phyloP scores from a whole-genome alignment of 768 basidiomycete genomes.

The Suillus fuscotomentosus region DNA sequence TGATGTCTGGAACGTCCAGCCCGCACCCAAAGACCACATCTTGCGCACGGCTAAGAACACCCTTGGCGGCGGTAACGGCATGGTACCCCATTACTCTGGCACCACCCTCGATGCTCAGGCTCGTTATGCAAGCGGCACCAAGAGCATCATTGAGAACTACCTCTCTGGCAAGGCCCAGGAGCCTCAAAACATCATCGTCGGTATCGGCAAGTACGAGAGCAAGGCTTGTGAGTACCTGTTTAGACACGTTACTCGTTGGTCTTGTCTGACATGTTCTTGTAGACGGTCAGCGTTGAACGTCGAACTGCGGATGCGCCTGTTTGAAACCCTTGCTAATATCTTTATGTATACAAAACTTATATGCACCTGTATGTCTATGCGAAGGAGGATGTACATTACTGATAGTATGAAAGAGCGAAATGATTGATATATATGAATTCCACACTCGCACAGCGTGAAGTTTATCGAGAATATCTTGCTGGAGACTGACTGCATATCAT shows the following conservation, averaged over 20 bases:
- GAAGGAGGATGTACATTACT: not conserved
- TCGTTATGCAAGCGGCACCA: slow-evolving; percentile 76
- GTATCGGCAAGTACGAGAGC: slow-evolving; percentile 53
- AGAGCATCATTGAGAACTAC: slow-evolving; percentile 72
- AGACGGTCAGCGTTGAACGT: slow-evolving; percentile 13
- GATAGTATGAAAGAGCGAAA: not conserved
- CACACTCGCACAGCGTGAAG: too few species aligned
- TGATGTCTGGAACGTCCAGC: slow-evolving; percentile 88
- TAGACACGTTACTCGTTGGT: not conserved
- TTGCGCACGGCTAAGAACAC: slow-evolving; percentile 85
- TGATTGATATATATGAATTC: not conserved
- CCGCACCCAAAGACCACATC: slow-evolving; percentile 81
- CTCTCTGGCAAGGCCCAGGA: slow-evolving; percentile 63
- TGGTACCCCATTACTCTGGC: slow-evolving; percentile 86
- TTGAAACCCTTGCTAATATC: not conserved
- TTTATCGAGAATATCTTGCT: not conserved
- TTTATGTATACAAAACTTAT: not conserved
- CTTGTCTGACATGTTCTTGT: not conserved
- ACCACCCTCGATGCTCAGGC: slow-evolving; percentile 88
- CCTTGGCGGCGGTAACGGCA: slow-evolving; percentile 83
- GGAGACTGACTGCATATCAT: not conserved
- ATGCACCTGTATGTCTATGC: not conserved
- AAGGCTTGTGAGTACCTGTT: slow-evolving; percentile 39
- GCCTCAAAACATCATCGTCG: slow-evolving; percentile 79
- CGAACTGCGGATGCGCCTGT: not conserved